Evolutionary conservation across 2,329 filamentous ascomycete species (phyloP), one percentile per base, ranked within the genome.

Genomic region (Tolypocladium capitatum): DNA sequence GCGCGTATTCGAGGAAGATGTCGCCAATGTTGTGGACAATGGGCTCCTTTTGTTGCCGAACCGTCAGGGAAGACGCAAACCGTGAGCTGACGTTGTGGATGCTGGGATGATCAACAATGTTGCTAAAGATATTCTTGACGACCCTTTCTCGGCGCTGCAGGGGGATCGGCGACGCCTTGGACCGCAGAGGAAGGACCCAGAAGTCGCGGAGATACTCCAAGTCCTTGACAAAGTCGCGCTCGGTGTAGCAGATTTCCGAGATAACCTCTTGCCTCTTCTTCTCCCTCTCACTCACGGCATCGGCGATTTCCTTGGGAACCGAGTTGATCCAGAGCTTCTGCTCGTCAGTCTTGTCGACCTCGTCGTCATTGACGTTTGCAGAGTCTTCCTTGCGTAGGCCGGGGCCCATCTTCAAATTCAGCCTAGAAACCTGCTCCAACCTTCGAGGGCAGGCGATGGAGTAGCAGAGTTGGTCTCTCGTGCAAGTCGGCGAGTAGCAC

Each of bases 311-410:
- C 64, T 95, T 92, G 1, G 90, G 87, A 33, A 98, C 92, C 14
- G 90, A 95, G 64, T 97, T 97, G 67, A 98, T 98, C 92, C 92
- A 98, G 34, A 98, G 76, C 66, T 97, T 97, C 70, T 97, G 92
- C 64, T 97, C 90, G 60, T 96, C 89, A 31, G 84, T 87, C 58
- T 92, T 84, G 49, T 90, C 85, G 38, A 65, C 72, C 53, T 92
- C 87, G 56, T 94, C 89, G 59, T 94, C 90, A 60, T 92, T 61
- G 73, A 76, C 62, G 34, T 70, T 69, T 14, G 72, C 68, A 21
- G 72, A 70, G 42, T 76, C 73, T 45, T 78, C 73, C 55, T 76
- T 77, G 63, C 86, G 87, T 56, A 98, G 72, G 50, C 90, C 90
- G 30, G 89, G 88, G 56, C 91, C 87, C 52, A 90, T 86, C 68